Evolutionary conservation across 331 rosid species (phyloP).

Genomic region (Rosa hybrid): DNA sequence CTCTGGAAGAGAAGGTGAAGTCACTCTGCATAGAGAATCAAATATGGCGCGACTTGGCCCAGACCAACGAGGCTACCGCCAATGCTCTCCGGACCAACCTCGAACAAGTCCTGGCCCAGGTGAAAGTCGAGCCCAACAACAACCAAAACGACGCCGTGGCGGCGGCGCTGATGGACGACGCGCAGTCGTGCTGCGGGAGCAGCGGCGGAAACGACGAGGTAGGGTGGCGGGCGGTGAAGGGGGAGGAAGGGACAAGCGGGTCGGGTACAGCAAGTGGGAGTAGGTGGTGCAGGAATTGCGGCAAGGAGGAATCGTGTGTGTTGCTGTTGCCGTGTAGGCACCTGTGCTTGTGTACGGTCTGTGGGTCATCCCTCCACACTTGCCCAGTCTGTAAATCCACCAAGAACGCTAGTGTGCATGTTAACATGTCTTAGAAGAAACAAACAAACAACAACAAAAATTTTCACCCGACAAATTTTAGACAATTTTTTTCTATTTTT

Average conservation of each 20-base stretch:
- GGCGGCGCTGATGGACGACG: constrained; percentile 26
- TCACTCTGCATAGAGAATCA: constrained; percentile 69
- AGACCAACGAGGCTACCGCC: constrained; percentile 81
- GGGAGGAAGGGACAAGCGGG: constrained; percentile 18
- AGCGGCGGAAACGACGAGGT: constrained; percentile 1
- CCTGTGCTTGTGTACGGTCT: constrained; percentile 73
- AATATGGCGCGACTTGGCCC: constrained; percentile 84
- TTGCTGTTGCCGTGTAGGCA: constrained; percentile 91
- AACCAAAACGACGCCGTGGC: background rate
- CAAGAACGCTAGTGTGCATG: constrained; percentile 78
- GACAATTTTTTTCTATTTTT: background rate
- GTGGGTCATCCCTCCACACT: constrained; percentile 72
- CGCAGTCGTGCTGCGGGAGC: constrained; percentile 49
- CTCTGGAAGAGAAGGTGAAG: constrained; percentile 62
- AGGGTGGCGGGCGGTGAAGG: constrained; percentile 40
- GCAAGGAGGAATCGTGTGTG: constrained; percentile 78
- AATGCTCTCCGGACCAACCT: constrained; percentile 63
- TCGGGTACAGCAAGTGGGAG: background rate
- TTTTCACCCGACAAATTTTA: background rate
- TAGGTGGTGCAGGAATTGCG: constrained; percentile 71
- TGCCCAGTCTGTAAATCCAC: constrained; percentile 89
- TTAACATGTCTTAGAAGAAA: constrained; percentile 53
- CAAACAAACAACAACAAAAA: background rate
- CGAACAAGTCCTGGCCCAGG: constrained; percentile 59
- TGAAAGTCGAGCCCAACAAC: constrained; percentile 22